Base-by-base conservation (phyloP, 1,284 basidiomycete species). In the Tremellales sp. region DNA sequence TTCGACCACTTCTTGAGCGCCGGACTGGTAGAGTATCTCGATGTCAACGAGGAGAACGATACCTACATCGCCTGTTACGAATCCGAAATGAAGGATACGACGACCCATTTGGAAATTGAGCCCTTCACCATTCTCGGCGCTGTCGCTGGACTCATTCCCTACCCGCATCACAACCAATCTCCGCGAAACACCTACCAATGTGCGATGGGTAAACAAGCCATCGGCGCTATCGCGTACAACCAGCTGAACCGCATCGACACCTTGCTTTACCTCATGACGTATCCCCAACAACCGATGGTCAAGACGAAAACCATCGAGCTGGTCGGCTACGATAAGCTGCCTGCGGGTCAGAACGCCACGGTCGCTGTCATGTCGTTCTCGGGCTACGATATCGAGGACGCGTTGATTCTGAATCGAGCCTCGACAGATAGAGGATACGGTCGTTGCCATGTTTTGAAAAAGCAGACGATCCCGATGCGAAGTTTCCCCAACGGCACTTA, bases 181-280 rank as follows among this genome's bases (percentile, higher is more conserved):
- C 95, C 97, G 4, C 84, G 95, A 47, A 97, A 98, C 67, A 98
- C 95, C 2, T 98, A 98, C 68, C 93, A 99, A 76, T 98, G 95
- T 68, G 95, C 95, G 43, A 99, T 98, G 95, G 95, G 95, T 54
- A 99, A 99, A 76, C 95, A 99, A 77, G 95, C 95, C 0, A 97
- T 98, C 54, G 95, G 95, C n/a, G 93, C 92, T 3, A 98, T 98
- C 58, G 94, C 85, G 0, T 97, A 94, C 75, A 99, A 99, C 71
- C 95, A 98, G 71, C 82, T 97, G 54, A 90, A 94, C 69, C 82
- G 95, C 37, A 98, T 99, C 69, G 95, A 99, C 72, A 99, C 95
- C 1, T 79, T 99, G n/a, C 79, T 98, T 21, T 98, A 99, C 74
- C 80, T 99, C 43, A 88, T 92, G 55, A 91, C 97, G n/a, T 99